Percentiles rank a stretch among this genome's conserved stretches.
phyloP scores from a whole-genome alignment of 169 alveolate species.

The Plasmodium fragile region DNA sequence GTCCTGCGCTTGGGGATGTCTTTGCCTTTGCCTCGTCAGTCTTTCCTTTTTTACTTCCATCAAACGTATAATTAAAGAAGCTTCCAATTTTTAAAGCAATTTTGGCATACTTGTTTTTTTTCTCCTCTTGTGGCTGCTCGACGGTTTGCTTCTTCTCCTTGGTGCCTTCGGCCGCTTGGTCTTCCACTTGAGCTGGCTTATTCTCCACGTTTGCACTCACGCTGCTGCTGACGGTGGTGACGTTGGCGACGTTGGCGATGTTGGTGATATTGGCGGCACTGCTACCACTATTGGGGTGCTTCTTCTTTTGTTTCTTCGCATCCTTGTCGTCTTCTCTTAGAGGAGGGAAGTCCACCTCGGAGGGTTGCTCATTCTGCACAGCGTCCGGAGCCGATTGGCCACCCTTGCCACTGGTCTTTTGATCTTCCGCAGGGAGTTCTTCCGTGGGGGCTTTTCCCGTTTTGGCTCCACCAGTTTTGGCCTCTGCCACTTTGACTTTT shows the following conservation, averaged over 20 bases:
- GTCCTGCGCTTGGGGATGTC: neutral
- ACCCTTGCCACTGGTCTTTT: neutral
- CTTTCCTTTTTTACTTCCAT: slow-evolving; percentile 11
- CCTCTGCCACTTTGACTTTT: neutral
- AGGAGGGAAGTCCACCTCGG: neutral
- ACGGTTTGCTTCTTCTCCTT: slow-evolving; percentile 4
- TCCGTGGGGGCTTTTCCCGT: neutral
- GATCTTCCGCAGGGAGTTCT: neutral
- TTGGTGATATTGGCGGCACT: neutral
- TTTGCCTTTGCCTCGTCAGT: neutral
- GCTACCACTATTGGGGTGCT: neutral
- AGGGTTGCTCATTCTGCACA: neutral
- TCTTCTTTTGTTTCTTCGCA: slow-evolving; percentile 19
- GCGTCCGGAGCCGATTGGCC: neutral
- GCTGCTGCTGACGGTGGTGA: neutral
- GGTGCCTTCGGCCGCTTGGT: neutral
- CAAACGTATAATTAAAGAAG: slow-evolving; percentile 34
- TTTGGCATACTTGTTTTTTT: slow-evolving; percentile 5
- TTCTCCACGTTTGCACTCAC: neutral
- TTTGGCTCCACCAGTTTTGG: neutral
- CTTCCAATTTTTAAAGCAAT: slow-evolving; percentile 1
- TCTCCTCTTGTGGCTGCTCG: neutral
- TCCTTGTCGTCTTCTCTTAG: slow-evolving; percentile 4
- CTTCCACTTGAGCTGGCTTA: neutral
- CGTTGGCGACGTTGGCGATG: neutral